phyloP scores from a whole-genome alignment of 257 asterid genomes.

The Jacaranda mimosifolia region DNA sequence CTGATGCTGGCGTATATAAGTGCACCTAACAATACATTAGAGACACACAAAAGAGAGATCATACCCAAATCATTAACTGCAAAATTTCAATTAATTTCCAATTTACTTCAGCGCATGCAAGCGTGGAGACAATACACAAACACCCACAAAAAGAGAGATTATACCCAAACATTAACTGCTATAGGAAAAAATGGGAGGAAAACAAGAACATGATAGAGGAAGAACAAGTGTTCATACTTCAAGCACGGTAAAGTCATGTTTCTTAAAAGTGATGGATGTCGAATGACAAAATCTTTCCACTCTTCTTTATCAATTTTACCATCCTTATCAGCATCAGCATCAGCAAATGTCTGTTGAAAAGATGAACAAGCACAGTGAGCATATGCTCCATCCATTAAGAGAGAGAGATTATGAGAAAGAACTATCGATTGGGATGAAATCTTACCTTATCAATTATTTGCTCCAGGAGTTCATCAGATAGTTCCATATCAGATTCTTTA shows the following conservation, averaged over 20 bases:
- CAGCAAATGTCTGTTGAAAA: conserved; percentile 72
- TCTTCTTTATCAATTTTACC: conserved; percentile 80
- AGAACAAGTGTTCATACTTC: conserved; percentile 54
- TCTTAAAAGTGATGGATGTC: conserved; percentile 79
- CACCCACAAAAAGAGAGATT: neutral
- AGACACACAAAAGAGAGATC: too few relatives aligned
- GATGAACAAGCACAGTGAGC: conserved; percentile 20
- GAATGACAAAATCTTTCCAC: conserved; percentile 72
- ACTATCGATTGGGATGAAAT: neutral
- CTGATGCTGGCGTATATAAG: neutral
- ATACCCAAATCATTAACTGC: too few relatives aligned
- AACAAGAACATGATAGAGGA: neutral
- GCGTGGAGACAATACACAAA: neutral
- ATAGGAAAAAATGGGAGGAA: neutral
- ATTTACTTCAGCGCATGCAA: neutral
- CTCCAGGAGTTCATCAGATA: conserved; percentile 76
- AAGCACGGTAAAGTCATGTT: conserved; percentile 92
- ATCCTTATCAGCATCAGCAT: conserved; percentile 79
- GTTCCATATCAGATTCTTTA: conserved; percentile 62
- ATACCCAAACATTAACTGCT: neutral
- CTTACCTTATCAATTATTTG: conserved; percentile 72
- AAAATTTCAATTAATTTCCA: neutral
- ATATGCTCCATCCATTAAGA: neutral
- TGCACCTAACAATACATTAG: neutral
- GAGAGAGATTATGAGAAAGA: neutral